These are phyloP conservation scores for Dictyostelium capitatum DNA, from an alignment of 78 protist genomes.

Conservation along the genomic window DNA sequence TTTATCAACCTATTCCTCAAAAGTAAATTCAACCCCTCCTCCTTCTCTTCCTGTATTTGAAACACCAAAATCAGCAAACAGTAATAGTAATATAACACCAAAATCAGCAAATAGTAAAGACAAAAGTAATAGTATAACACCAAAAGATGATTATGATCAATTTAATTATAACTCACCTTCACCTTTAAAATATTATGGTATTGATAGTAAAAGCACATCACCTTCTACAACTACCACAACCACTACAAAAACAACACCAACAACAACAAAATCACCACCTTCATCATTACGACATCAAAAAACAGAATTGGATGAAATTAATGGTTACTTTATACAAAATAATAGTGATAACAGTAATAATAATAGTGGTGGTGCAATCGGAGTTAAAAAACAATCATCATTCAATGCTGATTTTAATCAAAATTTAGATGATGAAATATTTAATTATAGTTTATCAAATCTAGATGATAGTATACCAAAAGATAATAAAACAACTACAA, in stretches of 20 bases:
- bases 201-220: background rate
- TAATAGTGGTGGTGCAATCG: background rate
- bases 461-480: background rate
- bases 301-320: background rate
- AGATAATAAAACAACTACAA: background rate
- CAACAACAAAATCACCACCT: background rate
- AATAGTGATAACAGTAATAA: background rate
- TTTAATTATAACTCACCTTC: background rate
- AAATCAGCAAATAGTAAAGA: background rate
- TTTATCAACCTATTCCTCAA: background rate
- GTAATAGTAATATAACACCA: background rate
- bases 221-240: background rate
- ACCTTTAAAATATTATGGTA: background rate
- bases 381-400: background rate
- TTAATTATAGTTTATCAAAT: background rate
- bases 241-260: background rate
- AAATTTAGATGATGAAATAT: constrained; percentile 18
- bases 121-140: background rate
- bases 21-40: background rate
- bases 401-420: background rate
- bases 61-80: background rate
- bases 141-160: background rate
- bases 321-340: background rate
- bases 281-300: background rate
- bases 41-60: background rate